Percentiles rank a stretch among this genome's conserved stretches.
Evolutionary conservation across 108 stramenopile species (phyloP).

Genomic region (Conticribra guillardii): DNA sequence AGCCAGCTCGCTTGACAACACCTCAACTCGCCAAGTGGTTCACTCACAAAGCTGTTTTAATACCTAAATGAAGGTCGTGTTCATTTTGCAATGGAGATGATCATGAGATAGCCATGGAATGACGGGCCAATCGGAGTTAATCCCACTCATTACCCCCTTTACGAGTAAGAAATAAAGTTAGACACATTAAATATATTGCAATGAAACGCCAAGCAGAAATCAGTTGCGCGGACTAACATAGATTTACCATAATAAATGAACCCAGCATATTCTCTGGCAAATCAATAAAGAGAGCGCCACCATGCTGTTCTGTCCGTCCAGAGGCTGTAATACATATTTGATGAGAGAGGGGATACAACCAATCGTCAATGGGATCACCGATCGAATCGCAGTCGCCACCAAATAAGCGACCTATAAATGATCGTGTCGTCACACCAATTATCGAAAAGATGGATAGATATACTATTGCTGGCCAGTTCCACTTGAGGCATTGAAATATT

Average conservation of each 20-base stretch:
- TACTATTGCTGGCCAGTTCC: constrained; percentile 31
- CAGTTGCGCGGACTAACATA: constrained; percentile 5
- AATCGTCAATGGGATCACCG: constrained; percentile 49
- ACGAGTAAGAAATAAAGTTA: too few relatives aligned
- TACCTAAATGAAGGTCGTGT: constrained; percentile 53
- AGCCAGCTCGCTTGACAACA: too few relatives aligned
- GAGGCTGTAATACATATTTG: constrained; percentile 67
- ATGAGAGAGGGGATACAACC: constrained; percentile 50
- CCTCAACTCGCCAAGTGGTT: too few relatives aligned
- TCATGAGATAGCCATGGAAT: constrained; percentile 65
- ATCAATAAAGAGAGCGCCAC: constrained; percentile 75
- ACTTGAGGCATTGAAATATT: constrained; percentile 2
- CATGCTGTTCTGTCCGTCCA: constrained; percentile 65
- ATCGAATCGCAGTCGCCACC: constrained; percentile 66
- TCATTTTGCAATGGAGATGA: constrained; percentile 68
- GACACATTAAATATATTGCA: too few relatives aligned
- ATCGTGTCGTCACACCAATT: constrained; percentile 51
- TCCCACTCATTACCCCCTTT: constrained; percentile 50
- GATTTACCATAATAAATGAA: constrained; percentile 69
- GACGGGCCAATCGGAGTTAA: constrained; percentile 47
- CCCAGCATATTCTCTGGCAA: constrained; percentile 75
- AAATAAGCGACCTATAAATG: constrained; percentile 64
- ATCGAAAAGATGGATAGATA: constrained; percentile 63
- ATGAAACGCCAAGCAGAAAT: background rate
- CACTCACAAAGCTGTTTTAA: constrained; percentile 65